Conservation (phyloP, 2,329 filamentous ascomycete species). For the Pyricularia grisea region DNA sequence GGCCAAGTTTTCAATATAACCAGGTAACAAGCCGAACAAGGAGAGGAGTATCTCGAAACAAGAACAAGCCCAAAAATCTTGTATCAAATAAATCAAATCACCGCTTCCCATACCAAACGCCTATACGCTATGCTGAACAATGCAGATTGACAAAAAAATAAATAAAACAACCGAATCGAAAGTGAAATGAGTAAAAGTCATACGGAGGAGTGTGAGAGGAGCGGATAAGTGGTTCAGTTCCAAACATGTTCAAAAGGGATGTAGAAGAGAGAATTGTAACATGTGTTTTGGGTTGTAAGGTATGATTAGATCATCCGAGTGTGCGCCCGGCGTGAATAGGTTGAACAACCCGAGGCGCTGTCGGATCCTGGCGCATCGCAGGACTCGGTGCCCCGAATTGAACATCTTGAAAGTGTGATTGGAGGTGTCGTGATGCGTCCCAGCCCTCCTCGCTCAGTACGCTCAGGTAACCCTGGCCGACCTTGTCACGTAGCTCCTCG, state of each 20-base stretch:
- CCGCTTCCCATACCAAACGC: slow-evolving; percentile 10
- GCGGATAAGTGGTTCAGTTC: background rate
- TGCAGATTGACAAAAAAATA: slow-evolving; percentile 1
- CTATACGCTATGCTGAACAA: slow-evolving; percentile 12
- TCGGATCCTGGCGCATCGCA: slow-evolving; percentile 25
- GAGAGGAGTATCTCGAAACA: slow-evolving; percentile 13
- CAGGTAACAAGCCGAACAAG: slow-evolving; percentile 14
- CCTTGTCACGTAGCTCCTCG: slow-evolving; percentile 73
- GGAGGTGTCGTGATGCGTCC: slow-evolving; percentile 31
- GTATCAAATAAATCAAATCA: background rate
- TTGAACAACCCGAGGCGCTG: slow-evolving; percentile 29
- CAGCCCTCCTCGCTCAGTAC: slow-evolving; percentile 72
- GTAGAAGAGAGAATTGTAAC: background rate
- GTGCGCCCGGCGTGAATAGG: slow-evolving; percentile 44
- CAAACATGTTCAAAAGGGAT: background rate
- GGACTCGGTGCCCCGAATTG: slow-evolving; percentile 25
- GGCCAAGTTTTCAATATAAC: slow-evolving; percentile 7
- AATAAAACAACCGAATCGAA: background rate
- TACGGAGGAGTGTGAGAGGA: background rate
- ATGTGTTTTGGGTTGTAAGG: background rate
- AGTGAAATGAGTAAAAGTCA: background rate
- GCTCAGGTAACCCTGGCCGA: slow-evolving; percentile 81
- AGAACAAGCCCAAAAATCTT: background rate
- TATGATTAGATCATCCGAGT: slow-evolving; percentile 28
- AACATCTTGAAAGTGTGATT: slow-evolving; percentile 23